Percentiles rank a stretch among this genome's conserved stretches.
phyloP scores from a whole-genome alignment of 2,329 filamentous ascomycete genomes.

The Penicillium vulpinum region DNA sequence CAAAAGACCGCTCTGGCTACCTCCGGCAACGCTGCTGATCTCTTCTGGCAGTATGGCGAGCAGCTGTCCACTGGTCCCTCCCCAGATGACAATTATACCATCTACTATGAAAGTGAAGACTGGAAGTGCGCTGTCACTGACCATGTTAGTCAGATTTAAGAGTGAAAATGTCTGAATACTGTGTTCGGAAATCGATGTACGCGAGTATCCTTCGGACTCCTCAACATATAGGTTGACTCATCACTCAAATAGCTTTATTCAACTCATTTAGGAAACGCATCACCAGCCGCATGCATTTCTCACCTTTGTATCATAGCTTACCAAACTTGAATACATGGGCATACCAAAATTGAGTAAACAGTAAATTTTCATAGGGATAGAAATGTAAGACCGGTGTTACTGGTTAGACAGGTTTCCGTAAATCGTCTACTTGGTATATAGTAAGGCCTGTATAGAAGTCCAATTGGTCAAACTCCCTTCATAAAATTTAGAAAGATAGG shows the following conservation, averaged over 20 bases:
- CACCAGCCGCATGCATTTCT: background rate
- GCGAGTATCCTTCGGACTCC: background rate
- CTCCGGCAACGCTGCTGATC: background rate
- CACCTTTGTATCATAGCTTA: background rate
- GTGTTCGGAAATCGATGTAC: background rate
- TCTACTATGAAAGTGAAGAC: background rate
- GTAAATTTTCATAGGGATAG: background rate
- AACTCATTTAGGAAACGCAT: too few species aligned
- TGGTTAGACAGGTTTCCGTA: too few species aligned
- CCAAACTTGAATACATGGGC: background rate
- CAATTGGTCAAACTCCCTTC: too few species aligned
- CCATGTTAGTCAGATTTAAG: background rate
- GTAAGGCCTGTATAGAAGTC: background rate
- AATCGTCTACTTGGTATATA: background rate
- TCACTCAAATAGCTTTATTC: background rate
- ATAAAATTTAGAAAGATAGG: too few species aligned
- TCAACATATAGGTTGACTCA: background rate
- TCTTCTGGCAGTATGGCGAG: background rate
- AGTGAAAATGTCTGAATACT: background rate
- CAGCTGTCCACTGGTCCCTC: background rate
- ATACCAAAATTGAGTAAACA: background rate
- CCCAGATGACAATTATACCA: background rate
- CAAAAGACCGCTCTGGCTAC: background rate
- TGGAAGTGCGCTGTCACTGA: background rate
- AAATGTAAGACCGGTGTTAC: background rate